Evolutionary conservation across 495 filamentous ascomycete species (phyloP), one percentile per base, ranked within the genome.

Genomic region (Xylaria nigripes): DNA sequence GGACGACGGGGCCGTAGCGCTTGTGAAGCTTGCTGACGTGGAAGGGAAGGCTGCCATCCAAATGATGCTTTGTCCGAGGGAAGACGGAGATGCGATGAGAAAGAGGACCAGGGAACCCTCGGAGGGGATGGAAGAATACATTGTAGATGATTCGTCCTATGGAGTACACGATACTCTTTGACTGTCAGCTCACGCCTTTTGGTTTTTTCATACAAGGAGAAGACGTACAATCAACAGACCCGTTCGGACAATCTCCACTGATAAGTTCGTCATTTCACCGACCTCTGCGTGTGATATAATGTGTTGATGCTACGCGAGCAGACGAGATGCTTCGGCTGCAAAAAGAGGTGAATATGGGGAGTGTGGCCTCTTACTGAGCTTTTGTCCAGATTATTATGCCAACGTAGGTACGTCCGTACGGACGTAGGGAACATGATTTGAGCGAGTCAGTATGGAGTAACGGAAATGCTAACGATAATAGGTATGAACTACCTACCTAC

Each of bases 1-100:
- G 70, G 13, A 79, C 73, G n/a, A 77, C 61, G 19, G 70, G 56
- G 6, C 76, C 76, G 36, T 79, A 79, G 22, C 62, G 54, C 12
- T 61, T 51, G 46, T 79, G 76, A 6, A 76, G 47, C 8, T 60
- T 30, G 50, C 61, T 63, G 53, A 72, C 70, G 16, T 67, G 60
- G 19, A 67, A 58, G 3, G 63, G 60, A 16, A 69, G 40, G 23
- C 54, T 55, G 23, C 72, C 71, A 0, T 22, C 21, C 12, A 61
- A 12, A 5, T 57, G 21, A 1, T 24, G 29, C 12, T 53, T 50
- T 19, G 49, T 32, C 18, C 27, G 50, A 8, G 67, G 59, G 22
- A 72, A 9, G 22, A 58, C 59, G 8, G 60, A 61, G 1, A 66
- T 54, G 9, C 61, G 56, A 43, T 62, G 61, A 2, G 61, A 51